Evolutionary conservation across 1,284 basidiomycete genomes (phyloP), one percentile per base, ranked within the genome.

Genomic region (Ceratobasidium sp.): DNA sequence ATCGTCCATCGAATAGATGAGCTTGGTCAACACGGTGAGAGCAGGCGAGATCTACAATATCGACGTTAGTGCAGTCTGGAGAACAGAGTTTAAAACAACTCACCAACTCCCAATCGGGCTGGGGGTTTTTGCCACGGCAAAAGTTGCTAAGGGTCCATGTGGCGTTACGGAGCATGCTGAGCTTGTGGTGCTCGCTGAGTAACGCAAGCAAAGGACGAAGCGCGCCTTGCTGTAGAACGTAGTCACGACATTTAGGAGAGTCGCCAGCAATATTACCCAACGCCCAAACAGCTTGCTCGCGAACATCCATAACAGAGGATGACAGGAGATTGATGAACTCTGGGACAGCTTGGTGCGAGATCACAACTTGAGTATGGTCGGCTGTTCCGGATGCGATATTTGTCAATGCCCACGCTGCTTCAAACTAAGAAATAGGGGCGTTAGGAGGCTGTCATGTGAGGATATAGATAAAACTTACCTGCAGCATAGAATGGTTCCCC

Each of bases 351-450:
- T 92, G 91, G 41, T 96, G 93, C 77, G 88, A 90, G 82, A 99
- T 99, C 72, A 99, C 98, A 74, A 98, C 95, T 84, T 98, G 95
- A 57, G 96, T 99, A 83, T 99, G 98, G 77, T 98, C 95, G 41
- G 96, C 96, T 44, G 98, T 99, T 62, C 98, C 98, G 67, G 98
- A 99, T 18, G 98, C 98, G 78, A 99, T 99, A 86, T 99, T 99
- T 79, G 98, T 99, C 78, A 99, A 87, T 55, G 98, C 98, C 98
- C 98, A 99, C 7, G 98, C 98, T 67, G 98, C 97, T 83, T 99
- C 97, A 79, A 99, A 99, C 94, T 98, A 79, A 41, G 18, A 16
- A 61, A 21, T 26, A 47, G 18, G 28, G 41, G 26, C 43, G 5
- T 35, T 41, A 71, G 50, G n/a, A 70, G 54, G 76, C 64, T 55